Evolutionary conservation across 2,329 filamentous ascomycete genomes (phyloP).

Genomic region (Fusarium camptoceras): DNA sequence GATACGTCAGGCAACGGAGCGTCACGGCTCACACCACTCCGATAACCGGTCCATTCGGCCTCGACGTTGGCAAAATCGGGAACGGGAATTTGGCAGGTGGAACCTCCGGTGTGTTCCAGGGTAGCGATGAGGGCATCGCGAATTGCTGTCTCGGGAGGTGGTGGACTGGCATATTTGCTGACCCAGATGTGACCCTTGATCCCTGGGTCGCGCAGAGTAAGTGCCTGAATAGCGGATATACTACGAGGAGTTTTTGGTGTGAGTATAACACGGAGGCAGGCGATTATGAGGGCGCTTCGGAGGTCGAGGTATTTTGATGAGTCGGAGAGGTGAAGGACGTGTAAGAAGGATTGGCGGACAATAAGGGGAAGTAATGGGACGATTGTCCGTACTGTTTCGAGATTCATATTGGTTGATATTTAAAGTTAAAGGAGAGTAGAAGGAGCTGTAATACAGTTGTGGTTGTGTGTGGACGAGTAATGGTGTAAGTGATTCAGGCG

Average conservation of each 20-base stretch:
- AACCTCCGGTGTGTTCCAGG: conserved; percentile 55
- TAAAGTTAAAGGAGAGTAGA: not conserved
- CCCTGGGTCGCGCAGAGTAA: conserved; percentile 71
- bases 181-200: conserved; percentile 88
- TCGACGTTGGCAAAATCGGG: conserved; percentile 70
- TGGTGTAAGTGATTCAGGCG: conserved; percentile 21
- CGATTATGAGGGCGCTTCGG: conserved; percentile 77
- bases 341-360: conserved; percentile 70
- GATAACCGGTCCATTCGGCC: conserved; percentile 82
- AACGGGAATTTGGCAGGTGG: conserved; percentile 45
- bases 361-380: conserved; percentile 71
- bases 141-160: conserved; percentile 67
- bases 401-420: conserved; percentile 13
- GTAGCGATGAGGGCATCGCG: conserved; percentile 68
- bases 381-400: conserved; percentile 48
- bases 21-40: conserved; percentile 63
- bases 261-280: conserved; percentile 76
- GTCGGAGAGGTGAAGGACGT: conserved; percentile 75
- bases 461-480: conserved; percentile 11
- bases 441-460: not conserved
- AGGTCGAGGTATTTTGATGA: conserved; percentile 83
- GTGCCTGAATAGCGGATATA: conserved; percentile 71
- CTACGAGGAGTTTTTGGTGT: conserved; percentile 58
- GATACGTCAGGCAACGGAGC: conserved; percentile 66
- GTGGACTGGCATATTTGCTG: conserved; percentile 73